These are phyloP conservation scores for Hyaloperonospora brassicae DNA, from an alignment of 352 stramenopile genomes.

Conservation along the genomic window DNA sequence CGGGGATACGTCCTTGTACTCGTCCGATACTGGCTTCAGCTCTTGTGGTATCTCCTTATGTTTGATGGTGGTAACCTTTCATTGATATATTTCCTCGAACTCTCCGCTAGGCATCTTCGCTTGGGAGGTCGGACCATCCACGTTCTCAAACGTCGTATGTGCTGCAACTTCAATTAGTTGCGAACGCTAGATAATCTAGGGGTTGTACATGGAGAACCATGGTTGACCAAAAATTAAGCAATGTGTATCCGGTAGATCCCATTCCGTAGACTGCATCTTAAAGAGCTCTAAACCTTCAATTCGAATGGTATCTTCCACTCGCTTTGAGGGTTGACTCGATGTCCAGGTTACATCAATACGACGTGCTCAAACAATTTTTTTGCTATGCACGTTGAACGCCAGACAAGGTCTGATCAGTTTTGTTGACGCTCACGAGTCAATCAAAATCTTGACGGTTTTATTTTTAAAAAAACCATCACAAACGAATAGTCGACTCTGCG, in stretches of 20 bases:
- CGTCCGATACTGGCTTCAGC: constrained; percentile 1
- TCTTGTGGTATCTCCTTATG: not conserved
- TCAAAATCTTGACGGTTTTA: constrained; percentile 1
- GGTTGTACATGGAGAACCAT: constrained; percentile 10
- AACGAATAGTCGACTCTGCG: not conserved
- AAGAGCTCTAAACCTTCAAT: constrained; percentile 11
- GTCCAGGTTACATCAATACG: constrained; percentile 9
- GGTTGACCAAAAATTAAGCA: constrained; percentile 17
- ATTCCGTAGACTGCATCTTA: constrained; percentile 11
- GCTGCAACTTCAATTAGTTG: constrained; percentile 5
- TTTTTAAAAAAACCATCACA: not conserved
- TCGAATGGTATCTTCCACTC: constrained; percentile 8
- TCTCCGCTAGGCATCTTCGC: not conserved
- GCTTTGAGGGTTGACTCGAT: constrained; percentile 3
- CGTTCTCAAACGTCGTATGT: not conserved
- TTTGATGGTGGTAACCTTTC: constrained; percentile 6
- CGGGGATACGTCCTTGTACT: constrained; percentile 11
- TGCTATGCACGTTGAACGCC: not conserved
- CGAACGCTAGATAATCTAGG: constrained; percentile 8
- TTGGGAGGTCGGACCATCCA: constrained; percentile 8
- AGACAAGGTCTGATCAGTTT: not conserved
- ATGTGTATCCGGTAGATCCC: constrained; percentile 7
- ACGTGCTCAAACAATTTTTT: not conserved
- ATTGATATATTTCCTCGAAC: constrained; percentile 9
- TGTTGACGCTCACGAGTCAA: not conserved